These are phyloP conservation scores for Carex myosuroides DNA, from an alignment of 176 grass and related monocot species.

Conservation along the genomic window DNA sequence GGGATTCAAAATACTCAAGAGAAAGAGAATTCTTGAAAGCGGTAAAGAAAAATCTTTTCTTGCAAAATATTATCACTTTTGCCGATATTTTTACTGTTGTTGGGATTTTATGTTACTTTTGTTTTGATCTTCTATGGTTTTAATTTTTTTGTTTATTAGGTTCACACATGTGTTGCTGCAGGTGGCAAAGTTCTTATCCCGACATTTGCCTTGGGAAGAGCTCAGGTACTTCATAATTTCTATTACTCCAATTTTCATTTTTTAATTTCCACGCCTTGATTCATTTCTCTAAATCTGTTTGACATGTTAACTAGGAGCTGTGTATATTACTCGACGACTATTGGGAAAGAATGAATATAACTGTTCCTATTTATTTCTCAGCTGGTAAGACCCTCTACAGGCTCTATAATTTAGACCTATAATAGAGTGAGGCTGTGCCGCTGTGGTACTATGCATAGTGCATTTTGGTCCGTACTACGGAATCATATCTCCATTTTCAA, in stretches of 20 bases:
- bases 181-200: constrained; percentile 97
- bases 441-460: too few relatives aligned
- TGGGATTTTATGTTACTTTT: constrained; percentile 10
- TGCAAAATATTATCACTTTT: background rate
- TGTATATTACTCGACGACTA: constrained; percentile 96
- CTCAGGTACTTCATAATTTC: constrained; percentile 44
- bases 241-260: background rate
- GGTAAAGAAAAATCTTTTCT: constrained; percentile 34
- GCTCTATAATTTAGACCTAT: too few relatives aligned
- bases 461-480: too few relatives aligned
- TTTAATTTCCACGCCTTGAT: too few relatives aligned
- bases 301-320: constrained; percentile 55
- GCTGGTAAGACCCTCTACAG: constrained; percentile 46
- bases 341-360: constrained; percentile 88
- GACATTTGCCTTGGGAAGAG: constrained; percentile 96
- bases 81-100: background rate
- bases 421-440: too few relatives aligned
- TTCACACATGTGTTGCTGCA: constrained; percentile 82
- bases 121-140: background rate
- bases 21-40: constrained; percentile 92
- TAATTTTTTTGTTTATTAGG: constrained; percentile 27
- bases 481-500: too few relatives aligned
- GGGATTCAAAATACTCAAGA: constrained; percentile 78
- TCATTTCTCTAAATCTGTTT: background rate
- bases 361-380: constrained; percentile 90